phyloP scores from a whole-genome alignment of 2,329 filamentous ascomycete genomes.

The Exophiala sp. region DNA sequence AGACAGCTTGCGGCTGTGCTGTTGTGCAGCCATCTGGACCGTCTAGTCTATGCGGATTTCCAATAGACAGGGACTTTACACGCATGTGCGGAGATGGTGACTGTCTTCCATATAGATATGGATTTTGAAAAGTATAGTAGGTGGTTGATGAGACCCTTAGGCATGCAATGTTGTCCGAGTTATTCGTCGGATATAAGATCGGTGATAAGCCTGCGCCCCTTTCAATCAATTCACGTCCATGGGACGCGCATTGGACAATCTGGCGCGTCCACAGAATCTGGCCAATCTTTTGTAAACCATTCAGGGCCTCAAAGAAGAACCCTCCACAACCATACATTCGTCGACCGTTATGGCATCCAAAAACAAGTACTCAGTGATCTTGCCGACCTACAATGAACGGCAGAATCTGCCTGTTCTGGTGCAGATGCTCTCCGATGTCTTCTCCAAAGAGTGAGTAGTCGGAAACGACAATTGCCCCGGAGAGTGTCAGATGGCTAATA shows the following conservation, averaged over 20 bases:
- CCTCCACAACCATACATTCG: no score
- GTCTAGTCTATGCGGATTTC: no score
- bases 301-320: no score
- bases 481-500: background rate
- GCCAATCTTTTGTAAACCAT: background rate
- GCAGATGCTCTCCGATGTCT: slow-evolving; percentile 89
- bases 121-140: no score
- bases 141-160: no score
- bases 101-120: no score
- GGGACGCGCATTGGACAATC: slow-evolving; percentile 3
- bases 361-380: slow-evolving; percentile 92
- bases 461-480: background rate
- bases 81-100: no score
- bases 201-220: no score
- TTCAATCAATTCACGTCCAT: background rate
- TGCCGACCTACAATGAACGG: slow-evolving; percentile 98
- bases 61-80: no score
- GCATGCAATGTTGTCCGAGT: no score
- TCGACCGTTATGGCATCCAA: slow-evolving; percentile 33
- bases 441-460: slow-evolving; percentile 68
- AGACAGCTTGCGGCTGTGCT: slow-evolving; percentile 22
- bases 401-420: slow-evolving; percentile 92
- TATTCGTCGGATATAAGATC: background rate
- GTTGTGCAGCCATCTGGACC: slow-evolving; percentile 13
- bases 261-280: slow-evolving; percentile 1